Conservation (phyloP, 208 protist genomes). For the Trichomonas gallinae region DNA sequence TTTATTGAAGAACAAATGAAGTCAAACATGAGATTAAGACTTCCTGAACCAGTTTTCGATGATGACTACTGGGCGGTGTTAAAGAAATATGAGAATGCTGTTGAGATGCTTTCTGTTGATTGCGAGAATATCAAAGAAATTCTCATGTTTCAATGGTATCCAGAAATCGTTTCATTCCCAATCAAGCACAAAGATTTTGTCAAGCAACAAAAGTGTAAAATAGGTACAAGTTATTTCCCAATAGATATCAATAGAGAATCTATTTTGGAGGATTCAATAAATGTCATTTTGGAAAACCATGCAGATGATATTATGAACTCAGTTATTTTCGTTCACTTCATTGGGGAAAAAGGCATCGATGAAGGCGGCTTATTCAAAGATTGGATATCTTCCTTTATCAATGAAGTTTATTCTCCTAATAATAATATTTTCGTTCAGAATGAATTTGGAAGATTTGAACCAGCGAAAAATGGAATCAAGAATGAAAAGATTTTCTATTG, state of each 20-base stretch:
- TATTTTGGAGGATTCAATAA: neutral
- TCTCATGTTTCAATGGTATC: neutral
- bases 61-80: neutral
- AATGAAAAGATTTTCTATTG: slow-evolving; percentile 86
- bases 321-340: slow-evolving; percentile 29
- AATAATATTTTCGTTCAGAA: slow-evolving; percentile 23
- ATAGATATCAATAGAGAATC: neutral
- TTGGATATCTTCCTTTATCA: slow-evolving; percentile 31
- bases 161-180: neutral
- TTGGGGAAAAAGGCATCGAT: slow-evolving; percentile 35
- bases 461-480: slow-evolving; percentile 74
- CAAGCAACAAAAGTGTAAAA: neutral
- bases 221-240: neutral
- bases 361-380: slow-evolving; percentile 31
- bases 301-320: neutral
- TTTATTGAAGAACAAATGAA: neutral
- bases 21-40: neutral
- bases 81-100: neutral
- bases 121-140: neutral
- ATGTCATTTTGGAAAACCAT: neutral
- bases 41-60: neutral
- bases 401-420: slow-evolving; percentile 29
- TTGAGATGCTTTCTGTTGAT: neutral
- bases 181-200: neutral
- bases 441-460: slow-evolving; percentile 49